Evolutionary conservation across 306 rosid species (phyloP).

Genomic region (Benincasa hispida): DNA sequence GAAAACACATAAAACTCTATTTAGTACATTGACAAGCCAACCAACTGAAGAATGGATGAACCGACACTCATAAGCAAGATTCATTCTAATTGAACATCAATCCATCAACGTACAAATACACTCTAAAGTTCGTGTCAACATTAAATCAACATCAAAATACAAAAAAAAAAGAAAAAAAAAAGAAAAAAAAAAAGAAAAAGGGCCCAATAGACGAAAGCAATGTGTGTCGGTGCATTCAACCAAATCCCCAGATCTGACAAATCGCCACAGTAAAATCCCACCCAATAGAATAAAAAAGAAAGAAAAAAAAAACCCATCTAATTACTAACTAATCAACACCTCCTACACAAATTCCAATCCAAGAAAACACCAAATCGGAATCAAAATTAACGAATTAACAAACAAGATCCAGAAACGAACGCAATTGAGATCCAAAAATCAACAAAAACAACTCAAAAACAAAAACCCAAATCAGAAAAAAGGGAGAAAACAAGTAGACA

Average conservation of each 20-base stretch:
- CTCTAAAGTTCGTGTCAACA: background rate
- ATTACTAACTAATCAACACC: background rate
- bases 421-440: background rate
- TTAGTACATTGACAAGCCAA: background rate
- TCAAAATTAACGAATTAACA: background rate
- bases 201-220: background rate
- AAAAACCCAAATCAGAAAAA: background rate
- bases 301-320: background rate
- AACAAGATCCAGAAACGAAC: background rate
- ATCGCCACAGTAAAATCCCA: background rate
- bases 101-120: background rate
- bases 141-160: background rate
- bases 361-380: background rate
- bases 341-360: background rate
- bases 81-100: background rate
- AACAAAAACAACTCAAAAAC: background rate
- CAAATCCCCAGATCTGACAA: background rate
- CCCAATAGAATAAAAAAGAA: background rate
- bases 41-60: background rate
- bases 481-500: background rate
- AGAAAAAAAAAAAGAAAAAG: no score
- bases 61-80: background rate
- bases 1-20: background rate
- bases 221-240: conserved; percentile 5
- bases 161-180: no score